Base-by-base conservation (phyloP, 176 grass and related monocot species). In the Coix lacrymajobi region DNA sequence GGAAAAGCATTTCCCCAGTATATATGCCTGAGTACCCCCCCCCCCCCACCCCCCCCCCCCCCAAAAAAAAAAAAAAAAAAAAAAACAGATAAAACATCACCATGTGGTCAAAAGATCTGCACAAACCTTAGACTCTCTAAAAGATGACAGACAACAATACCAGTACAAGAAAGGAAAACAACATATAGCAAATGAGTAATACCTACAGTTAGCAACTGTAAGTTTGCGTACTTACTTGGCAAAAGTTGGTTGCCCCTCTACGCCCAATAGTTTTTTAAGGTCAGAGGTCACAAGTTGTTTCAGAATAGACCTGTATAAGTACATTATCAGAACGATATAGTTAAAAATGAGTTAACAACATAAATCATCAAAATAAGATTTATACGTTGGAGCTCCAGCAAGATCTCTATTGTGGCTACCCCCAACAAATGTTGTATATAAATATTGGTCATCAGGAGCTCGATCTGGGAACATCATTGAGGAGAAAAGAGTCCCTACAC, bases 391-490 rank as follows among this genome's bases (percentile, higher is more conserved):
- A 78, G 96, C 96, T 77, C 89, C 93, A 81, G 91, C 96, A 31
- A 99, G 88, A 82, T 99, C 91, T 79, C 83, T 92, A 81, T 90
- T 99, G 70, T 92, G 88, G 92, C 96, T 99, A 44, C 96, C 96
- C 48, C 96, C 96, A 83, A 99, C 58, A 73, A 99, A 99, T 80
- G 93, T 88, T 22, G 93, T 96, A 84, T 96, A 99, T 36, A 99
- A 76, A 86, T 96, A 85, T 51, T 99, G 93, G 80, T 93, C 96
- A 69, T 61, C 58, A 66, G 96, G 96, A 83, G 96, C 89, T 88
- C 96, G 91, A 82, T 99, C 89, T 77, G 96, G 96, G 85, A 99
- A 99, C 96, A 99, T 99, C 93, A 96, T 99, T n/a, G 96, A 99
- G 85, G 96, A 99, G 81, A 99, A 99, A 39, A 99, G 96, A 31